Evolutionary conservation across 2,329 filamentous ascomycete species (phyloP).

Genomic region (Aspergillus alliaceus): DNA sequence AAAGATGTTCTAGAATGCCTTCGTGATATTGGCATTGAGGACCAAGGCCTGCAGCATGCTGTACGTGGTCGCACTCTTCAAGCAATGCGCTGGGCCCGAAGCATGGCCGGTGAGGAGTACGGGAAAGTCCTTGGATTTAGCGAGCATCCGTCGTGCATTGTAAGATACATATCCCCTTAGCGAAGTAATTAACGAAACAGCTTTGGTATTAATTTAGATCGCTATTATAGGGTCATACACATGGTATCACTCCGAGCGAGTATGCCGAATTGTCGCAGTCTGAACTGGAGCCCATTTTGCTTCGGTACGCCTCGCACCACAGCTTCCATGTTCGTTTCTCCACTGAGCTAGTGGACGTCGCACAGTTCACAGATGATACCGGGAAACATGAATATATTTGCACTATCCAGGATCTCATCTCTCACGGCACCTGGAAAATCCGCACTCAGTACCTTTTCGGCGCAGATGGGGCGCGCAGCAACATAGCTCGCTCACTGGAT

Average conservation of each 20-base stretch:
- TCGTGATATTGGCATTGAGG: not conserved
- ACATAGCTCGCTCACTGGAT: not conserved
- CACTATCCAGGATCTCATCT: not conserved
- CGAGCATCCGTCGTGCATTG: not conserved
- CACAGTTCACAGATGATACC: not conserved
- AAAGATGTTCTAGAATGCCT: not conserved
- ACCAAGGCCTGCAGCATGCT: not conserved
- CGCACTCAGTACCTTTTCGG: not conserved
- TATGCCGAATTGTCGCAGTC: constrained; percentile 1
- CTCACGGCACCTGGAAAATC: not conserved
- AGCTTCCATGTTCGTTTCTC: not conserved
- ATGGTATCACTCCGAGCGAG: not conserved
- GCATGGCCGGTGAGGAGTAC: not conserved
- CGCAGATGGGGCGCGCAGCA: constrained; percentile 1
- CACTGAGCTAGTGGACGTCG: not conserved
- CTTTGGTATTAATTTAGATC: not conserved
- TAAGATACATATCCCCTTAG: not conserved
- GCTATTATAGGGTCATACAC: not conserved
- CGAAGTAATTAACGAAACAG: too few relatives aligned
- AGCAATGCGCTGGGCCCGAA: not conserved
- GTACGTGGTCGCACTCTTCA: not conserved
- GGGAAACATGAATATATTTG: not conserved
- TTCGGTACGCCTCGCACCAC: not conserved
- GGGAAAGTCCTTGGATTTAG: not conserved
- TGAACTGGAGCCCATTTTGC: not conserved